A percentile compares a stretch with the other conserved stretches of the same genome.
These are phyloP conservation scores for Hermanozyma aechmeae DNA, from an alignment of 805 yeast genomes.

Conservation along the genomic window DNA sequence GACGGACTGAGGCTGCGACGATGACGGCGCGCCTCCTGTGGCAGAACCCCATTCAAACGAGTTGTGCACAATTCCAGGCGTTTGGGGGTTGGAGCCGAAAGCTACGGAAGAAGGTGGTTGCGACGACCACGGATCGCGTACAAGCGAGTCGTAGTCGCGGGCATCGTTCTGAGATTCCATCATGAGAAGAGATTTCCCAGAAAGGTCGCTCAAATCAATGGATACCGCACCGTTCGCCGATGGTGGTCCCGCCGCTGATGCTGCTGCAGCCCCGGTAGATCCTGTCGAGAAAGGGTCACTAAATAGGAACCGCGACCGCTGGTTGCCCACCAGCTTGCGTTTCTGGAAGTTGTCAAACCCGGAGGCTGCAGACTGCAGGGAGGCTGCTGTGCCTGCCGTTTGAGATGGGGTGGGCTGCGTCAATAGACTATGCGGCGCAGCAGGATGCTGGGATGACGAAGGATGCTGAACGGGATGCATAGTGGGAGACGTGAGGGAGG, in stretches of 20 bases:
- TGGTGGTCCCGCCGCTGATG: conserved; percentile 6
- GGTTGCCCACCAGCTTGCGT: conserved; percentile 47
- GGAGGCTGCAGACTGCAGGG: conserved; percentile 7
- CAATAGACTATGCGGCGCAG: conserved; percentile 2
- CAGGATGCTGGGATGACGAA: conserved; percentile 1
- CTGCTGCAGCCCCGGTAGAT: conserved; percentile 6
- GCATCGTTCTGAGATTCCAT: conserved; percentile 40
- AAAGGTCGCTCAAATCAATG: conserved; percentile 25
- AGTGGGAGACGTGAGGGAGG: conserved; percentile 22
- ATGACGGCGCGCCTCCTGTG: no score
- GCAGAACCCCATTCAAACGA: conserved; percentile 10
- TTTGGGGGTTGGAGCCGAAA: conserved; percentile 27
- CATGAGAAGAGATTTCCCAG: conserved; percentile 34
- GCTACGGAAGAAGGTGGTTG: conserved; percentile 7
- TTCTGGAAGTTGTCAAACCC: conserved; percentile 27
- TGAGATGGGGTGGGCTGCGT: conserved; percentile 3
- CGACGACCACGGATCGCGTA: conserved; percentile 36
- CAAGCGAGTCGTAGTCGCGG: conserved; percentile 37
- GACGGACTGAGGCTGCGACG: conserved; percentile 1
- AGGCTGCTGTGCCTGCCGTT: conserved; percentile 2
- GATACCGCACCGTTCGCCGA: conserved; percentile 15
- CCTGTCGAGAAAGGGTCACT: conserved; percentile 44
- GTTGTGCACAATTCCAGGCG: conserved; percentile 20
- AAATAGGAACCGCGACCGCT: conserved; percentile 61
- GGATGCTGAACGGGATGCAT: conserved; percentile 1